Evolutionary conservation across 371 early-diverging fungal genomes (phyloP).

Genomic region (Actinomucor elegans): DNA sequence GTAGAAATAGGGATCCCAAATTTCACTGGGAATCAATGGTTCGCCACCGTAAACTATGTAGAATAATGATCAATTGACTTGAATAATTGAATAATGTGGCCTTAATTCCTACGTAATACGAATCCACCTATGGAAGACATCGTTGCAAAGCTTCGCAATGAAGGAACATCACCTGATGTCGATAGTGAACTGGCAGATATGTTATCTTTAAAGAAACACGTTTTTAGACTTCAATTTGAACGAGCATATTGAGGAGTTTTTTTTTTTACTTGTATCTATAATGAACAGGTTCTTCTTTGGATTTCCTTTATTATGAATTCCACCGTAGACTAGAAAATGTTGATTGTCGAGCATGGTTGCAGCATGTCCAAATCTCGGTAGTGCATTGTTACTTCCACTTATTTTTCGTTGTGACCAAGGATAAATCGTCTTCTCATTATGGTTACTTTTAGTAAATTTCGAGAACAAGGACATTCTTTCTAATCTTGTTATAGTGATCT

Average conservation of each 20-base stretch:
- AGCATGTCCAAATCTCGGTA: slow-evolving; percentile 55
- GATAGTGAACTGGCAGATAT: slow-evolving; percentile 16
- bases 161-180: slow-evolving; percentile 28
- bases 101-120: slow-evolving; percentile 28
- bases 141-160: slow-evolving; percentile 20
- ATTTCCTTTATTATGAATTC: slow-evolving; percentile 28
- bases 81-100: too few relatives aligned
- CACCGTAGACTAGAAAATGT: slow-evolving; percentile 52
- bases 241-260: too few relatives aligned
- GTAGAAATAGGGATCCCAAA: slow-evolving; percentile 30
- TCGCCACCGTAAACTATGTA: slow-evolving; percentile 37
- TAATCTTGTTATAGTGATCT: background rate
- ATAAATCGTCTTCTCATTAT: slow-evolving; percentile 21
- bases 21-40: slow-evolving; percentile 15
- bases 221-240: background rate
- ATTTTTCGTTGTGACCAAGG: slow-evolving; percentile 35
- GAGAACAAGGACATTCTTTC: slow-evolving; percentile 25
- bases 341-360: slow-evolving; percentile 42
- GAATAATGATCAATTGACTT: too few relatives aligned
- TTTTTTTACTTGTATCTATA: slow-evolving; percentile 49
- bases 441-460: slow-evolving; percentile 24
- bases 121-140: slow-evolving; percentile 16
- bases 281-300: slow-evolving; percentile 47
- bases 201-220: slow-evolving; percentile 12
- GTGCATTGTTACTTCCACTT: slow-evolving; percentile 14